Evolutionary conservation across 176 grass and related monocot genomes (phyloP).

Genomic region (Bolboschoenus planiculmis): DNA sequence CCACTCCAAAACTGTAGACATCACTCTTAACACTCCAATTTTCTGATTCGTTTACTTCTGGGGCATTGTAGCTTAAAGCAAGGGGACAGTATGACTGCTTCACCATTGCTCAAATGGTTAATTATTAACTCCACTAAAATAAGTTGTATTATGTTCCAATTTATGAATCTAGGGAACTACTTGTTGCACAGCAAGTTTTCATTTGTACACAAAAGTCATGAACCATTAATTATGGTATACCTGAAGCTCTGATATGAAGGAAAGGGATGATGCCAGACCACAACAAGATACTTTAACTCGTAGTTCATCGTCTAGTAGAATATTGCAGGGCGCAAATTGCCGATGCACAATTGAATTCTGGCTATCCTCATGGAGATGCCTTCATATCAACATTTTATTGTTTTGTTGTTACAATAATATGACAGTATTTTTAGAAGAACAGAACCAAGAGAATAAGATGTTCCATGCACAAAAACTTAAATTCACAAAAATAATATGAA

Average conservation of each 20-base stretch:
- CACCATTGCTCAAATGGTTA: neutral
- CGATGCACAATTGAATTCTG: conserved; percentile 26
- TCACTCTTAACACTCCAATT: conserved; percentile 49
- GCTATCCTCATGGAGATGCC: conserved; percentile 37
- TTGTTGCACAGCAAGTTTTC: neutral
- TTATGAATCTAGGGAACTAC: neutral
- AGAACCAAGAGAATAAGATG: neutral
- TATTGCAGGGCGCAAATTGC: conserved; percentile 32
- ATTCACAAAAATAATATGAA: conserved; percentile 14
- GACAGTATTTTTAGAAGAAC: neutral
- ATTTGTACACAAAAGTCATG: neutral
- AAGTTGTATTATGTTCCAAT: neutral
- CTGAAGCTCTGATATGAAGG: conserved; percentile 14
- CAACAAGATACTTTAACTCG: conserved; percentile 18
- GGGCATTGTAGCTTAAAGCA: conserved; percentile 53
- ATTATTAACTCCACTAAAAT: neutral
- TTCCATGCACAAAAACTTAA: conserved; percentile 10
- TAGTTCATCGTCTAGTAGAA: conserved; percentile 37
- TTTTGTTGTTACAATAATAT: neutral
- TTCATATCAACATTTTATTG: conserved; percentile 10
- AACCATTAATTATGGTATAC: conserved; percentile 22
- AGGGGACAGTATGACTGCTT: neutral
- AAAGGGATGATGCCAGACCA: conserved; percentile 21
- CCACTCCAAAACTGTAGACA: conserved; percentile 84
- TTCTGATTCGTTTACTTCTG: conserved; percentile 60